A percentile compares a stretch with the other conserved stretches of the same genome.
phyloP scores from a whole-genome alignment of 352 stramenopile species.

The Phytophthora fragariaefolia region DNA sequence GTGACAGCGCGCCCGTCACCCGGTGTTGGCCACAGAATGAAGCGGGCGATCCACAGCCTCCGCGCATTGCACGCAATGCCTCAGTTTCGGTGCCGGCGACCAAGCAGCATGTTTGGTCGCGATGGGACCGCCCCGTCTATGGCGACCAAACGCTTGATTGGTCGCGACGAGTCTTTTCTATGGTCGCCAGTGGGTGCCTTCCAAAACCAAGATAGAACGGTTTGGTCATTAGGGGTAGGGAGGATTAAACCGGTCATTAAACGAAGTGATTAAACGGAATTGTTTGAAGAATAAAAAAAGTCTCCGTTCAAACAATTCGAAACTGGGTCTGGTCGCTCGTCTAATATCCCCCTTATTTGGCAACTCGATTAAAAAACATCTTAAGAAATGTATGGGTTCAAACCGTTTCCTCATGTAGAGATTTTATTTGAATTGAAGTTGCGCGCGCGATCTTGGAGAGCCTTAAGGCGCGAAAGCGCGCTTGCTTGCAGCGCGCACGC shows the following conservation, averaged over 20 bases:
- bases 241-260: neutral
- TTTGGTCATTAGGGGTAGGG: neutral
- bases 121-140: slow-evolving; percentile 4
- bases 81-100: slow-evolving; percentile 21
- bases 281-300: neutral
- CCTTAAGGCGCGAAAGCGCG: neutral
- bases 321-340: neutral
- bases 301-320: neutral
- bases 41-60: neutral
- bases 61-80: too few species aligned
- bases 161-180: slow-evolving; percentile 15
- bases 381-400: neutral
- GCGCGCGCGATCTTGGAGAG: neutral
- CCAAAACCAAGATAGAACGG: too few species aligned
- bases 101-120: slow-evolving; percentile 29
- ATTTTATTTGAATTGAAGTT: neutral
- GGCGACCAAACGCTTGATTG: slow-evolving; percentile 32
- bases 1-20: slow-evolving; percentile 8
- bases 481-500: too few species aligned
- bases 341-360: neutral
- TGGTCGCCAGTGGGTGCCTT: neutral
- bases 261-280: neutral
- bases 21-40: too few species aligned
- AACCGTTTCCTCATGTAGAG: neutral
- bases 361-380: neutral